Evolutionary conservation across 2,329 filamentous ascomycete genomes (phyloP).

Genomic region (Trichophyton schoenleinii): DNA sequence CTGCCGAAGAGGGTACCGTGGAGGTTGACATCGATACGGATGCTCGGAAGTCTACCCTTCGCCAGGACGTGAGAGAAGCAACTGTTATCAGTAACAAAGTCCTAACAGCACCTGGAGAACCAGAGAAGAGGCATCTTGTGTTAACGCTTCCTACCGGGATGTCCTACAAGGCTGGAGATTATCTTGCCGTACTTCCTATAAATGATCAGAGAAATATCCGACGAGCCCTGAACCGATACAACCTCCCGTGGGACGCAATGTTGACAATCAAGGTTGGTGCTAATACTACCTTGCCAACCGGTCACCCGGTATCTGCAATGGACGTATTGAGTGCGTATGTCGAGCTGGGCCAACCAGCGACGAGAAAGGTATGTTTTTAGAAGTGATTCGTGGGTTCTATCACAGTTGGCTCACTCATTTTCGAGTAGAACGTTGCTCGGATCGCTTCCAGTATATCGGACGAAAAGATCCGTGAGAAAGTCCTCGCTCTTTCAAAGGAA

Average conservation of each 20-base stretch:
- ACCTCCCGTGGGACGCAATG: neutral
- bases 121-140: neutral
- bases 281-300: neutral
- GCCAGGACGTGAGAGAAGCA: neutral
- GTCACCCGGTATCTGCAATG: neutral
- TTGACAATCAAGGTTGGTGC: neutral
- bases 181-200: constrained; percentile 1
- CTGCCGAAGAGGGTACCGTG: neutral
- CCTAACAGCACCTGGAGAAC: neutral
- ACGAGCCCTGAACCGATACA: neutral
- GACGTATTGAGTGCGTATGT: constrained; percentile 3
- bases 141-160: neutral
- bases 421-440: neutral
- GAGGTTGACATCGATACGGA: constrained; percentile 1
- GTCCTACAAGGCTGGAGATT: neutral
- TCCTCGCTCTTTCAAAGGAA: neutral
- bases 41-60: neutral
- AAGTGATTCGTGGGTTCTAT: neutral
- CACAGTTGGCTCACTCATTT: neutral
- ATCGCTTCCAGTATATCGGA: neutral
- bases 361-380: neutral
- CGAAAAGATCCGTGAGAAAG: neutral
- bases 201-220: neutral
- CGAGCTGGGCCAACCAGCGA: neutral
- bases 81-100: neutral